Evolutionary conservation across 805 yeast genomes (phyloP), one percentile per base, ranked within the genome.

Genomic region (Metschnikowia cubensis): DNA sequence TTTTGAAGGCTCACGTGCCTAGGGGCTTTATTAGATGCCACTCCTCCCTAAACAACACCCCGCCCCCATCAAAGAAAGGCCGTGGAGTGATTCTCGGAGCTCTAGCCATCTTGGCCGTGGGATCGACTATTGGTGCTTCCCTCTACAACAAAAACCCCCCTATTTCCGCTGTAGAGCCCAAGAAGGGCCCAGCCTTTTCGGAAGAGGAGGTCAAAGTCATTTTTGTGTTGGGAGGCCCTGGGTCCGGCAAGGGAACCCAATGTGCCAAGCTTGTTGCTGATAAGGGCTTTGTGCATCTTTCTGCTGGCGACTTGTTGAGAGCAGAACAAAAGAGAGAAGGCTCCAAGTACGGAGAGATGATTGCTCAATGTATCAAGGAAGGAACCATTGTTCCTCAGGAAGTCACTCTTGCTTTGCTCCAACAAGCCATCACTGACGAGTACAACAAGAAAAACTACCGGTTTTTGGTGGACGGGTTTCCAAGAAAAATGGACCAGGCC

Each of bases 401-500:
- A 61, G 85, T 92, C 49, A 94, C 99, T 2, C 77, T 92, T 59
- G 92, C 89, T 1, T 73, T 92, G 50, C 77, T 92, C 62, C 80
- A 85, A 60, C 84, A 86, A 54, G 96, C 97, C 8, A 90, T 92
- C 70, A 61, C 71, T 36, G 84, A 78, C 33, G 70, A 78, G 45
- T 65, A 67, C 55, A 41, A 51, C 18, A 64, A 74, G n/a, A 85
- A 87, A 14, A 74, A 70, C 21, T 76, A 75, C 47, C 82, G 82
- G 58, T 92, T 91, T 67, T 73, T 92, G 60, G 83, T 92, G 47
- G 99, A 92, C 67, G 99, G 99, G 0, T 92, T 94, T 79, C 99
- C 99, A 44, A 81, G 98, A 66, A 89, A 91, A 67, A 92, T 94
- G 97, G 98, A 94, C 70, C 99, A 92, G 74, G 98, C 98, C 0